Evolutionary conservation across 495 filamentous ascomycete genomes (phyloP).

Genomic region (Lichina pygmaea): DNA sequence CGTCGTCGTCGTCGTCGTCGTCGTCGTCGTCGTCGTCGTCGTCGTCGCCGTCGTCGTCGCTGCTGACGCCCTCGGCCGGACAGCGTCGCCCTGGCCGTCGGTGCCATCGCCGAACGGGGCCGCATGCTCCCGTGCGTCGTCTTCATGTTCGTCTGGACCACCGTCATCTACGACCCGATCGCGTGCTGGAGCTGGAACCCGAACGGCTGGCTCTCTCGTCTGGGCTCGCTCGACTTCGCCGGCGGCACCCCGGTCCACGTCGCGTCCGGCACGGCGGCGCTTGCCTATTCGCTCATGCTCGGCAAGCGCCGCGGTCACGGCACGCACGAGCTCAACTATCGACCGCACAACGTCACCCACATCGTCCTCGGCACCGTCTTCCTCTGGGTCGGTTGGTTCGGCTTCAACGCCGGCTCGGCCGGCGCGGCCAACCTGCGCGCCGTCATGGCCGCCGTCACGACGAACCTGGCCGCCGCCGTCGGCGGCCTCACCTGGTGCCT

Average conservation of each 20-base stretch:
- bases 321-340: conserved; percentile 80
- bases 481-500: conserved; percentile 91
- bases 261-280: conserved; percentile 62
- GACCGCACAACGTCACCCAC: conserved; percentile 92
- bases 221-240: conserved; percentile 86
- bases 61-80: no score
- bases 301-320: conserved; percentile 64
- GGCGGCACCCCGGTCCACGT: conserved; percentile 95
- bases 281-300: conserved; percentile 66
- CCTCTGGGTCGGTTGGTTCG: conserved; percentile 98
- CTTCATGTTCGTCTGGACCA: conserved; percentile 94
- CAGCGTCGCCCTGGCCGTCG: conserved; percentile 71
- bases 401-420: conserved; percentile 92
- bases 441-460: conserved; percentile 48
- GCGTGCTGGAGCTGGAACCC: conserved; percentile 98
- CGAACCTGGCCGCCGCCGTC: conserved; percentile 50
- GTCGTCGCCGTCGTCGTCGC: no score
- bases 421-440: conserved; percentile 70
- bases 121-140: conserved; percentile 82
- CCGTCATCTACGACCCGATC: conserved; percentile 81
- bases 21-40: no score
- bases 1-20: no score
- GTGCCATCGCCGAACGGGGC: conserved; percentile 77
- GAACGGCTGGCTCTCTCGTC: conserved; percentile 51
- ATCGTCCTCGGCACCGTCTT: conserved; percentile 94